A percentile compares a stretch with the other conserved stretches of the same genome.
phyloP scores from a whole-genome alignment of 202 grass and related monocot genomes.

The Sporobolus alterniflorus region DNA sequence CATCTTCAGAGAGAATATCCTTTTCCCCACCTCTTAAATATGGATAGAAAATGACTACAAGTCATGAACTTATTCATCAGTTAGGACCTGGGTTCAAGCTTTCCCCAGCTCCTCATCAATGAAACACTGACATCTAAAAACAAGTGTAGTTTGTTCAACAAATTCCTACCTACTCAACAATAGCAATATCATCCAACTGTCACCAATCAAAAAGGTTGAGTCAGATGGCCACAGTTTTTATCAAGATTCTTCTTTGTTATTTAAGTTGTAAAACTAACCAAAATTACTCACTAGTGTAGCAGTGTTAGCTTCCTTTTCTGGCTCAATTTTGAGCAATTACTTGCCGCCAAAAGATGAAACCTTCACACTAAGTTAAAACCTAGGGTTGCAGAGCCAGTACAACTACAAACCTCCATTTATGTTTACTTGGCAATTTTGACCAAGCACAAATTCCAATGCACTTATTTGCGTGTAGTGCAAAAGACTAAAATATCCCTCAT shows the following conservation, averaged over 20 bases:
- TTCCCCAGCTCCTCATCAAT: not conserved
- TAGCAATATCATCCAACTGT: not conserved
- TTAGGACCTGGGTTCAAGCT: not conserved
- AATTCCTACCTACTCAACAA: not conserved
- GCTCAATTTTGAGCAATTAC: conserved; percentile 1
- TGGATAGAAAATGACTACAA: conserved; percentile 13
- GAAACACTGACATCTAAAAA: not conserved
- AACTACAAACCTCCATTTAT: too few relatives aligned
- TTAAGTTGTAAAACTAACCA: conserved; percentile 6
- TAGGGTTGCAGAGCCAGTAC: conserved; percentile 13
- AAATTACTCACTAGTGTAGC: conserved; percentile 1
- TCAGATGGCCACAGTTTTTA: conserved; percentile 11
- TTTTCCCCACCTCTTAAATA: conserved; percentile 15
- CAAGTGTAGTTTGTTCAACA: not conserved
- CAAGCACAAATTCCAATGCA: too few relatives aligned
- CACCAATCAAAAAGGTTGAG: not conserved
- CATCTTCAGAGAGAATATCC: conserved; percentile 6
- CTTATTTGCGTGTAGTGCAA: too few relatives aligned
- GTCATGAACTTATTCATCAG: not conserved
- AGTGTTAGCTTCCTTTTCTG: not conserved
- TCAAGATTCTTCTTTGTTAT: conserved; percentile 15
- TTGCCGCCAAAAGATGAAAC: not conserved
- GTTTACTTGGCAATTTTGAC: too few relatives aligned
- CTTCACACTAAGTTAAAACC: not conserved
- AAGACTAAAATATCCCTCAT: too few relatives aligned